Base-by-base conservation (phyloP, 345 rosid genomes). In the Stellera chamaejasme region DNA sequence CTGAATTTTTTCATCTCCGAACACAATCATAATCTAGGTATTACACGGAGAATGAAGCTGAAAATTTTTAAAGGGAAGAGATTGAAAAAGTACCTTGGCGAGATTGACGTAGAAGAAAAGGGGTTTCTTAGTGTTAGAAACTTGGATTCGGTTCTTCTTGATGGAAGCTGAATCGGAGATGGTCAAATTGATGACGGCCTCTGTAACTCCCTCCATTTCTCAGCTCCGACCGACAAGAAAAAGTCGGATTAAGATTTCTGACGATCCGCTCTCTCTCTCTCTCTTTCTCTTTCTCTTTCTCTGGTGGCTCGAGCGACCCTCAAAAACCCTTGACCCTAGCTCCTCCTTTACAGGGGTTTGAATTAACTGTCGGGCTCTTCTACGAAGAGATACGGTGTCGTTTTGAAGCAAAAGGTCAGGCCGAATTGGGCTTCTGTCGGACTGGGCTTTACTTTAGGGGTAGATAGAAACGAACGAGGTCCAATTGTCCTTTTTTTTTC, bases 51-150 rank as follows among this genome's bases (percentile, higher is more conserved):
- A 8, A 32, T 32, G 39, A 32, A 32, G 23, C 9, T 0, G 39
- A 2, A 32, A 32, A 32, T 1, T 1, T 32, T 3, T 5, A 32
- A 32, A 43, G 23, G 0, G 7, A 15, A 14, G 19, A 15, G 43
- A 44, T 25, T 2, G 12, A 23, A 4, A 2, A 12, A 42, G 19
- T 46, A 79, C 85, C 91, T 84, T 84, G 72, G 88, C 85, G 73
- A 84, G 88, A 63, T 84, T 82, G 59, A 82, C 92, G 43, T 81
- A 84, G 82, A 84, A 84, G 68, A 81, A 84, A 53, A 81, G 82
- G 14, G 87, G 90, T 46, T 79, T 81, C 56, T 81, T 79, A 61
- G 88, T 84, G 57, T 77, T 79, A 36, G 87, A 81, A 69, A 84
- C 91, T 76, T 84, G 91, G 55, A 84, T 81, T 32, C 91, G 72